phyloP scores from a whole-genome alignment of 2,329 filamentous ascomycete genomes.

The Aureobasidium lini region DNA sequence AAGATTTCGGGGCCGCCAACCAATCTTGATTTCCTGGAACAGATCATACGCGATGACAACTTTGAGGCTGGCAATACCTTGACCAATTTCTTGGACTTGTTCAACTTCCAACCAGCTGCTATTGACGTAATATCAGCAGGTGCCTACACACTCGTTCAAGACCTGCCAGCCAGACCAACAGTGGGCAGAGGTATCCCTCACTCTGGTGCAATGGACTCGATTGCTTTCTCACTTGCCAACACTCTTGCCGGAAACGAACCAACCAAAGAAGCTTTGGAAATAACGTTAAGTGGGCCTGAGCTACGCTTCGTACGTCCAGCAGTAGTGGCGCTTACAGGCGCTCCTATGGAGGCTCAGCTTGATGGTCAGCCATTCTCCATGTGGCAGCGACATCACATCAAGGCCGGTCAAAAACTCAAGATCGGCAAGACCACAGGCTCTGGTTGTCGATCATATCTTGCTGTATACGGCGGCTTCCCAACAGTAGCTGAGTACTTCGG shows the following conservation, averaged over 20 bases:
- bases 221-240: slow-evolving; percentile 54
- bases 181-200: slow-evolving; percentile 53
- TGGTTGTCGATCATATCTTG: slow-evolving; percentile 53
- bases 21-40: slow-evolving; percentile 49
- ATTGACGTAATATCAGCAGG: slow-evolving; percentile 52
- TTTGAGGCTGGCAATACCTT: slow-evolving; percentile 47
- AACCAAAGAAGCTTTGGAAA: slow-evolving; percentile 48
- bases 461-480: slow-evolving; percentile 49
- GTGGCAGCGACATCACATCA: slow-evolving; percentile 48
- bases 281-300: slow-evolving; percentile 54
- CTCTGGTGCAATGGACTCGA: slow-evolving; percentile 53
- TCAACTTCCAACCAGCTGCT: slow-evolving; percentile 42
- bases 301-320: slow-evolving; percentile 49
- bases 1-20: slow-evolving; percentile 48
- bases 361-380: slow-evolving; percentile 44
- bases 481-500: slow-evolving; percentile 49
- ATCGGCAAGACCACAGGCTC: slow-evolving; percentile 47
- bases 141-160: slow-evolving; percentile 52
- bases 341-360: slow-evolving; percentile 44
- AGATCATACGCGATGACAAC: slow-evolving; percentile 39
- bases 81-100: slow-evolving; percentile 49
- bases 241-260: slow-evolving; percentile 50
- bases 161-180: slow-evolving; percentile 49
- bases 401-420: slow-evolving; percentile 45
- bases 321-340: slow-evolving; percentile 51